A percentile compares a stretch with the other conserved stretches of the same genome.
Evolutionary conservation across 2,329 filamentous ascomycete genomes (phyloP).

Genomic region (Diaporthe australafricana): DNA sequence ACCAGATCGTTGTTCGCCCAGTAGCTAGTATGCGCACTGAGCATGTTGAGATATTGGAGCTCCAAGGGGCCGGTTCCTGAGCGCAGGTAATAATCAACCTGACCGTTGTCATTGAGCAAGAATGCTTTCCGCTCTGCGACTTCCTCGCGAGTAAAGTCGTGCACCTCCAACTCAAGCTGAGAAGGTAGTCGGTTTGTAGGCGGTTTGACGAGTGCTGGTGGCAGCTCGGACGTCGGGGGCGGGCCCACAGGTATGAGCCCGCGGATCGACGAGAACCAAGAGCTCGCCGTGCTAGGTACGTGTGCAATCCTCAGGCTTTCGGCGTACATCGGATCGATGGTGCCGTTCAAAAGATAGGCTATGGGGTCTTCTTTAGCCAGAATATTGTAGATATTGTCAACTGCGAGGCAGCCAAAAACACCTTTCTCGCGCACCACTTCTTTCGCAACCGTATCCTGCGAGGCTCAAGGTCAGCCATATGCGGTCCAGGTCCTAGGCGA

Average conservation of each 20-base stretch:
- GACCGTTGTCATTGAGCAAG: conserved; percentile 93
- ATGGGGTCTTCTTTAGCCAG: conserved; percentile 80
- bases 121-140: conserved; percentile 90
- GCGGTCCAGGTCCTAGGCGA: not conserved
- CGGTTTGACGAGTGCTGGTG: conserved; percentile 46
- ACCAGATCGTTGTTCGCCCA: conserved; percentile 91
- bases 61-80: conserved; percentile 89
- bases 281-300: conserved; percentile 78
- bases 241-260: conserved; percentile 69
- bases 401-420: conserved; percentile 88
- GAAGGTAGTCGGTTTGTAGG: conserved; percentile 65
- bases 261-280: conserved; percentile 73
- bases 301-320: conserved; percentile 80
- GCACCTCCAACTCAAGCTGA: conserved; percentile 91
- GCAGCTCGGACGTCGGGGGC: conserved; percentile 43
- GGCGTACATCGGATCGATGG: conserved; percentile 85
- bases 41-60: conserved; percentile 97
- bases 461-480: not conserved
- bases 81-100: conserved; percentile 90
- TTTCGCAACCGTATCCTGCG: conserved; percentile 61
- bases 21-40: conserved; percentile 94
- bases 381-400: conserved; percentile 97
- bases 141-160: conserved; percentile 93
- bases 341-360: conserved; percentile 90
- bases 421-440: conserved; percentile 82